These are phyloP conservation scores for Gonium pectorale DNA, from an alignment of 139 green algal genomes.

Conservation along the genomic window DNA sequence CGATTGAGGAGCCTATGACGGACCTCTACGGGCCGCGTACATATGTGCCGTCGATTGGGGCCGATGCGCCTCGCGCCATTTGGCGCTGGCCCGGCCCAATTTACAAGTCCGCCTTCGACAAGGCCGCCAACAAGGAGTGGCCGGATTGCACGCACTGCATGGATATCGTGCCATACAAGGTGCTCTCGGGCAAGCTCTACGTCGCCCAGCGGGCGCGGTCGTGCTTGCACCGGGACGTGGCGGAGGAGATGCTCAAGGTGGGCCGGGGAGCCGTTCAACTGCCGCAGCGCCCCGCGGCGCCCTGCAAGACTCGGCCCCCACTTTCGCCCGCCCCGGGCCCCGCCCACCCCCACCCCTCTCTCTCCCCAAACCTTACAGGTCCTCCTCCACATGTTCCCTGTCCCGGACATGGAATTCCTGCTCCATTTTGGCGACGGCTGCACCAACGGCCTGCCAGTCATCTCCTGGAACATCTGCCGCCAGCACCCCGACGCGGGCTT, in stretches of 20 bases:
- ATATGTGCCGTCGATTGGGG: background rate
- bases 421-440: conserved; percentile 50
- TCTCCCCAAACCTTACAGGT: no score
- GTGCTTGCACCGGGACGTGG: conserved; percentile 10
- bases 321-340: background rate
- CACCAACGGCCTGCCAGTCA: background rate
- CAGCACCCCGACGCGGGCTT: conserved; percentile 38
- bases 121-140: background rate
- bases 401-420: conserved; percentile 56
- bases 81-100: background rate
- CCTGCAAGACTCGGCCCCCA: background rate
- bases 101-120: background rate
- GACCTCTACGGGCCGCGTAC: background rate
- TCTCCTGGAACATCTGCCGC: conserved; percentile 25
- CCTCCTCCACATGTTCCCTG: conserved; percentile 43
- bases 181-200: background rate
- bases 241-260: conserved; percentile 26
- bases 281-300: no score
- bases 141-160: conserved; percentile 35
- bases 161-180: conserved; percentile 47
- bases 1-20: background rate
- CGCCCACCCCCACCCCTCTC: no score
- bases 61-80: background rate
- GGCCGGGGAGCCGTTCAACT: background rate
- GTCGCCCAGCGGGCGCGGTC: background rate